A percentile compares a stretch with the other conserved stretches of the same genome.
phyloP scores from a whole-genome alignment of 768 basidiomycete genomes.

The Mycena capillaripes region DNA sequence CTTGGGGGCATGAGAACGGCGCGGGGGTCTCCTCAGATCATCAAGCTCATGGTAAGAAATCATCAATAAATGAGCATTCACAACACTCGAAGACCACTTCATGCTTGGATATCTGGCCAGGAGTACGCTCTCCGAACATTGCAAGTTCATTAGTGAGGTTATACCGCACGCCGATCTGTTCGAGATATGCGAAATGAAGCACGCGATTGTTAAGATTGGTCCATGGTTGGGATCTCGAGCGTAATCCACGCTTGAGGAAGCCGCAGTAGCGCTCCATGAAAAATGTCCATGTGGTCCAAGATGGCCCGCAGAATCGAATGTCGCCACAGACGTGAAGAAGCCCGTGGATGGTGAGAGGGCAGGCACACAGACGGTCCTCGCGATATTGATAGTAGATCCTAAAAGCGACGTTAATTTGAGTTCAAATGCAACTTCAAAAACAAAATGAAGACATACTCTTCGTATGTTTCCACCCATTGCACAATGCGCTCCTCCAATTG shows the following conservation, averaged over 20 bases:
- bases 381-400: constrained; percentile 51
- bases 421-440: constrained; percentile 45
- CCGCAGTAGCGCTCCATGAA: constrained; percentile 53
- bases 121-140: not conserved
- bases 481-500: not conserved
- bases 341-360: constrained; percentile 49
- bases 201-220: constrained; percentile 42
- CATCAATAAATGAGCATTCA: constrained; percentile 37
- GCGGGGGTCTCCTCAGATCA: constrained; percentile 30
- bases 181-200: constrained; percentile 44
- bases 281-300: constrained; percentile 50
- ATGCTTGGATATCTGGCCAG: not conserved
- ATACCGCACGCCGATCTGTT: constrained; percentile 42
- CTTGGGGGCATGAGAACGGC: constrained; percentile 36
- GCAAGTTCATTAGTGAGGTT: constrained; percentile 40
- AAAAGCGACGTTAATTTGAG: constrained; percentile 45
- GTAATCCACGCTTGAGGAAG: constrained; percentile 39
- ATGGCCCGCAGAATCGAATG: constrained; percentile 49
- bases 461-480: constrained; percentile 6
- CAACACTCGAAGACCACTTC: constrained; percentile 30
- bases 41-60: not conserved
- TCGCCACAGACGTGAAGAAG: constrained; percentile 50
- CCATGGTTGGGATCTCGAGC: constrained; percentile 43
- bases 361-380: constrained; percentile 48
- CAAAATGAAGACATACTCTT: constrained; percentile 41